Conservation (phyloP, 2,329 filamentous ascomycete species). For the Hirsutella rhossiliensis region DNA sequence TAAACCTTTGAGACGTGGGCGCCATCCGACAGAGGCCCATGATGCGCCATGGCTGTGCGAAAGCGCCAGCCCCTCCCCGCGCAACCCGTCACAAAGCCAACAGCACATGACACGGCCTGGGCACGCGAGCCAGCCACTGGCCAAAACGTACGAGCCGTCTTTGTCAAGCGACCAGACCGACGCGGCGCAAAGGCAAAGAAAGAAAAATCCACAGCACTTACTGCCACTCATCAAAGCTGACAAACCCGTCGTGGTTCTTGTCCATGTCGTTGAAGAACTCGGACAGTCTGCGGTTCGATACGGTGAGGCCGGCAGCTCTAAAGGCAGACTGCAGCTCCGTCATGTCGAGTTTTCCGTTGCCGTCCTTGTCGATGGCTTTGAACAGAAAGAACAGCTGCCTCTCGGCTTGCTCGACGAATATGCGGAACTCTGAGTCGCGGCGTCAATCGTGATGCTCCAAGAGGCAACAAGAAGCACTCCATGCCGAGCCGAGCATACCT, state of each 20-base stretch:
- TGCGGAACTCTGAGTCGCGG: constrained; percentile 60
- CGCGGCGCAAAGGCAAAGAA: neutral
- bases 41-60: neutral
- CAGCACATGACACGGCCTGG: constrained; percentile 5
- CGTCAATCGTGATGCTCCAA: constrained; percentile 1
- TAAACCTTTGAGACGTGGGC: neutral
- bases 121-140: neutral
- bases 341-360: constrained; percentile 77
- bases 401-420: constrained; percentile 81
- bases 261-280: constrained; percentile 88
- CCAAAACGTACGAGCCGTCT: neutral
- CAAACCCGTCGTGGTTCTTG: constrained; percentile 73
- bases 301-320: constrained; percentile 61
- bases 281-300: constrained; percentile 65
- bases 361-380: constrained; percentile 71
- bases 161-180: neutral
- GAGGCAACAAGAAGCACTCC: neutral
- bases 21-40: neutral
- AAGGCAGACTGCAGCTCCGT: constrained; percentile 74
- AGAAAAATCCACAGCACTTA: constrained; percentile 34
- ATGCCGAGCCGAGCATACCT: constrained; percentile 38
- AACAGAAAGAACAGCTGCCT: constrained; percentile 73
- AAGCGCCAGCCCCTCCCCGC: neutral
- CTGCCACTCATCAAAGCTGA: constrained; percentile 95
- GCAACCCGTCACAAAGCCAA: constrained; percentile 1